Conservation (phyloP, 805 yeast species). For the Kuraishia cidri region DNA sequence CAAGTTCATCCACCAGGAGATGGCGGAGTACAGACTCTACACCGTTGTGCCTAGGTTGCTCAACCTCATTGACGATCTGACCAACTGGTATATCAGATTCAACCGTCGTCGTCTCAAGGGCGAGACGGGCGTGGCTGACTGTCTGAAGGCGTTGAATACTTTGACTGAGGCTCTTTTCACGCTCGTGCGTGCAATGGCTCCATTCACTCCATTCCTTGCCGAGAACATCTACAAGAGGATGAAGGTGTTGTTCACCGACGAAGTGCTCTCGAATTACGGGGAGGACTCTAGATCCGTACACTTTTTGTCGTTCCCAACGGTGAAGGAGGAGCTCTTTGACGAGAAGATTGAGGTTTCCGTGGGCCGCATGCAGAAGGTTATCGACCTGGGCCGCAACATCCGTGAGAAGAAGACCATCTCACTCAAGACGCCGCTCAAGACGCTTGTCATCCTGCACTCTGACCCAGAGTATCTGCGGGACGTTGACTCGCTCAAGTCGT, state of each 20-base stretch:
- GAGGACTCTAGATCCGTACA: conserved; percentile 80
- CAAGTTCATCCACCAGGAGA: conserved; percentile 79
- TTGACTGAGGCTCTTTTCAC: conserved; percentile 85
- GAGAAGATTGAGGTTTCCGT: conserved; percentile 82
- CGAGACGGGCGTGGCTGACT: conserved; percentile 77
- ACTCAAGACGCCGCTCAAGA: conserved; percentile 88
- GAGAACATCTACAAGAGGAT: conserved; percentile 82
- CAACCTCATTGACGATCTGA: conserved; percentile 83
- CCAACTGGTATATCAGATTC: conserved; percentile 98
- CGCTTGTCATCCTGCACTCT: conserved; percentile 77
- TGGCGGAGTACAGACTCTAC: conserved; percentile 83
- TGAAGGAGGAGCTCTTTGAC: conserved; percentile 73
- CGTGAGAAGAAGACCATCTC: conserved; percentile 95
- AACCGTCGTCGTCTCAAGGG: conserved; percentile 98
- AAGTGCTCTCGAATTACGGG: conserved; percentile 37
- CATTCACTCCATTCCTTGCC: conserved; percentile 94
- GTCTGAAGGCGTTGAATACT: conserved; percentile 81
- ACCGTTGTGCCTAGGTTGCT: conserved; percentile 93
- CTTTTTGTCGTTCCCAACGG: conserved; percentile 85
- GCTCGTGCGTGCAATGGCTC: conserved; percentile 94
- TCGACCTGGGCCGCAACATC: conserved; percentile 91
- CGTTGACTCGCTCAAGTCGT: conserved; percentile 65
- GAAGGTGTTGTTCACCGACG: conserved; percentile 51
- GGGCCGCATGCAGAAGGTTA: conserved; percentile 92
- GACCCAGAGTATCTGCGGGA: conserved; percentile 70